phyloP scores from a whole-genome alignment of 768 basidiomycete species.

The Melanogaster broomeanus region DNA sequence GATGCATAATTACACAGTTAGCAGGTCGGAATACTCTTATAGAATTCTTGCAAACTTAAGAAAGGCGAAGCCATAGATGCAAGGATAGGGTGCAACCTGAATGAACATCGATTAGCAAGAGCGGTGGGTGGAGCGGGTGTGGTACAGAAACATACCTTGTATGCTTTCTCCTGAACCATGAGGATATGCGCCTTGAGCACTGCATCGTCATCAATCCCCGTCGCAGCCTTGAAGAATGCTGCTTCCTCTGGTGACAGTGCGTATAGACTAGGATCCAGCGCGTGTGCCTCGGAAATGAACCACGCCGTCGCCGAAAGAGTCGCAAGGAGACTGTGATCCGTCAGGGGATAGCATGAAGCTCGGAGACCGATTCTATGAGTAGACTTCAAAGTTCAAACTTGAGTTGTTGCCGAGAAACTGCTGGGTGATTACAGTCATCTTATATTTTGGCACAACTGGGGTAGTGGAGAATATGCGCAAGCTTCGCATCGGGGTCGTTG shows the following conservation, averaged over 20 bases:
- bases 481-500: no score
- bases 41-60: conserved; percentile 9
- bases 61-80: conserved; percentile 26
- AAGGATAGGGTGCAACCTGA: conserved; percentile 18
- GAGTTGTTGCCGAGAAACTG: no score
- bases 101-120: background rate
- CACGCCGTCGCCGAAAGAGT: background rate
- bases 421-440: no score
- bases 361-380: background rate
- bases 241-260: conserved; percentile 1
- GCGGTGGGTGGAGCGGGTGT: background rate
- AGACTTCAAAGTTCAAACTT: no score
- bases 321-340: background rate
- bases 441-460: no score
- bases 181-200: conserved; percentile 28
- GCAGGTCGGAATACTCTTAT: background rate
- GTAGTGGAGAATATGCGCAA: no score
- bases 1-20: no score
- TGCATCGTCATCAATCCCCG: conserved; percentile 27
- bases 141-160: conserved; percentile 11
- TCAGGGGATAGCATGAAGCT: background rate
- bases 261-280: background rate
- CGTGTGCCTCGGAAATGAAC: background rate
- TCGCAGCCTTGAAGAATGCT: conserved; percentile 24
- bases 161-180: conserved; percentile 26